Evolutionary conservation across 2,329 filamentous ascomycete species (phyloP).

Genomic region (Colletotrichum scovillei): DNA sequence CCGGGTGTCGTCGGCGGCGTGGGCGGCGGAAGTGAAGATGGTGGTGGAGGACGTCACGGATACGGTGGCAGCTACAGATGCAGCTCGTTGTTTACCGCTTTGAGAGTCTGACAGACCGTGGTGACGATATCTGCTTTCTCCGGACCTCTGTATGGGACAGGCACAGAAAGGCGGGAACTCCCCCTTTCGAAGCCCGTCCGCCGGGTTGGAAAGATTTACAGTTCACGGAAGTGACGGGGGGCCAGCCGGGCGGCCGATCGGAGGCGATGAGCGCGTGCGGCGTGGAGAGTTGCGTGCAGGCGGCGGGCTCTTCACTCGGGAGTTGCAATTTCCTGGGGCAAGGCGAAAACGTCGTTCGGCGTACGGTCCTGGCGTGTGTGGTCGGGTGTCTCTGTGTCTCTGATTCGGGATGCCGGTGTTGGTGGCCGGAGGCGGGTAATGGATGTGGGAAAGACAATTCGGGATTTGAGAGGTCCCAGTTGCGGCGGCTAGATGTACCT

Average conservation of each 20-base stretch:
- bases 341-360: constrained; percentile 15
- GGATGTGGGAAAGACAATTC: background rate
- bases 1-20: background rate
- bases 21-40: background rate
- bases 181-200: background rate
- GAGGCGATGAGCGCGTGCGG: background rate
- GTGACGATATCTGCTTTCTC: background rate
- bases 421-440: background rate
- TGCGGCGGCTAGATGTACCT: background rate
- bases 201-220: constrained; percentile 2
- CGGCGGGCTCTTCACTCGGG: background rate
- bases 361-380: constrained; percentile 6
- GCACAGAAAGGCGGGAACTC: constrained; percentile 3
- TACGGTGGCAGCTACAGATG: background rate
- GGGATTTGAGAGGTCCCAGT: background rate
- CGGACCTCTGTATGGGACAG: background rate
- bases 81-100: background rate
- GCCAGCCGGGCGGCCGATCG: background rate
- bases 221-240: constrained; percentile 9
- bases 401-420: constrained; percentile 21
- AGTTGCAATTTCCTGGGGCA: background rate
- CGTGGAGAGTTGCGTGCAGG: background rate
- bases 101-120: background rate
- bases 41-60: background rate
- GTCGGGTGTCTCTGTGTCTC: background rate